These are phyloP conservation scores for Nemania bipapillata DNA, from an alignment of 2,329 filamentous ascomycete genomes.

Conservation along the genomic window DNA sequence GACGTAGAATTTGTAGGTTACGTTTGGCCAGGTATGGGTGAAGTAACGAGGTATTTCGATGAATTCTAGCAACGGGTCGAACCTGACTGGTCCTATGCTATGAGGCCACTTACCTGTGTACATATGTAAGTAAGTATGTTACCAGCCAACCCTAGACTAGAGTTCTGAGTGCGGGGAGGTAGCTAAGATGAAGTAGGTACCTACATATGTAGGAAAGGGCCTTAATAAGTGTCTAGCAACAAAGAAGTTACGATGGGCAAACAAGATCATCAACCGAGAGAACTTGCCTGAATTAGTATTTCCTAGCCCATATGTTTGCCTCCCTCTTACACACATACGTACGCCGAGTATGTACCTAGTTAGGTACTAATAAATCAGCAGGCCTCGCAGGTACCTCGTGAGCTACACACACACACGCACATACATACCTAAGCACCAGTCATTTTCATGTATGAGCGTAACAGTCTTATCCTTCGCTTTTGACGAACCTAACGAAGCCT, in stretches of 20 bases:
- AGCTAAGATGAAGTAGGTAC: not conserved
- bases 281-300: not conserved
- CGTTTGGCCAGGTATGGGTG: not conserved
- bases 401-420: too few species aligned
- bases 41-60: too few species aligned
- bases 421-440: not conserved
- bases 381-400: too few species aligned
- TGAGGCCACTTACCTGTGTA: too few species aligned
- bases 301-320: not conserved
- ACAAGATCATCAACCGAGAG: not conserved
- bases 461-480: not conserved
- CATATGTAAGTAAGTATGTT: too few species aligned
- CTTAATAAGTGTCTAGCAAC: too few species aligned
- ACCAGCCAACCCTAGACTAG: too few species aligned
- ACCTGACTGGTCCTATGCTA: too few species aligned
- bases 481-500: not conserved
- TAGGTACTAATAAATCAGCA: not conserved
- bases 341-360: too few species aligned
- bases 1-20: not conserved
- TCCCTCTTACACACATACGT: not conserved
- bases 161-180: not conserved
- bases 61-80: too few species aligned
- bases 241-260: conserved; percentile 11
- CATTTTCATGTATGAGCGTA: not conserved
- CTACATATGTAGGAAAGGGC: not conserved